phyloP scores from a whole-genome alignment of 306 rosid species.

The Lathyrus tuberosus region DNA sequence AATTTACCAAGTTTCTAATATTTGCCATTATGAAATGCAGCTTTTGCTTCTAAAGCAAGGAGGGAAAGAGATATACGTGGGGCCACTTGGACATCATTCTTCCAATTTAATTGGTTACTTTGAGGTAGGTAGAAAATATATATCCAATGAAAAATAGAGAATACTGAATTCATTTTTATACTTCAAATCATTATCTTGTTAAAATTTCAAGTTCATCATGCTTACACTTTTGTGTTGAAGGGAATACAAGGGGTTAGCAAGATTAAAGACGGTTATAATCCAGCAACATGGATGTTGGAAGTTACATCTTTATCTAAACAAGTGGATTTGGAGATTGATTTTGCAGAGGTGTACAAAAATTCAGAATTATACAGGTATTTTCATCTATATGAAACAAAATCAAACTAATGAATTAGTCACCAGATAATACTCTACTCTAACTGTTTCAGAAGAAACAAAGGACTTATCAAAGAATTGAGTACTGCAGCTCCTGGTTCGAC shows the following conservation, averaged over 20 bases:
- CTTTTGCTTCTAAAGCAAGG: slow-evolving; percentile 61
- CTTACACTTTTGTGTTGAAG: slow-evolving; percentile 41
- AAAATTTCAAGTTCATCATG: slow-evolving; percentile 1
- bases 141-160: slow-evolving; percentile 1
- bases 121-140: slow-evolving; percentile 43
- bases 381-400: neutral
- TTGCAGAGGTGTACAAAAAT: slow-evolving; percentile 44
- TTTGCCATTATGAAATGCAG: slow-evolving; percentile 39
- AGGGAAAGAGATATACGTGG: slow-evolving; percentile 55
- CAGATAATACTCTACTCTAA: neutral
- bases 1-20: neutral
- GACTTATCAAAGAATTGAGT: slow-evolving; percentile 51
- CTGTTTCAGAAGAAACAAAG: slow-evolving; percentile 59
- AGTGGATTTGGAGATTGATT: slow-evolving; percentile 47
- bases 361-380: slow-evolving; percentile 56
- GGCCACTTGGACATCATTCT: slow-evolving; percentile 56
- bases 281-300: slow-evolving; percentile 64
- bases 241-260: slow-evolving; percentile 49
- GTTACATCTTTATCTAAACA: slow-evolving; percentile 48
- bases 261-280: slow-evolving; percentile 55
- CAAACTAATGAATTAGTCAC: slow-evolving; percentile 3
- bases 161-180: neutral
- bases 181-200: neutral
- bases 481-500: slow-evolving; percentile 52
- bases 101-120: slow-evolving; percentile 46